Evolutionary conservation across 257 asterid genomes (phyloP), one percentile per base, ranked within the genome.

Genomic region (Buddleja alternifolia): DNA sequence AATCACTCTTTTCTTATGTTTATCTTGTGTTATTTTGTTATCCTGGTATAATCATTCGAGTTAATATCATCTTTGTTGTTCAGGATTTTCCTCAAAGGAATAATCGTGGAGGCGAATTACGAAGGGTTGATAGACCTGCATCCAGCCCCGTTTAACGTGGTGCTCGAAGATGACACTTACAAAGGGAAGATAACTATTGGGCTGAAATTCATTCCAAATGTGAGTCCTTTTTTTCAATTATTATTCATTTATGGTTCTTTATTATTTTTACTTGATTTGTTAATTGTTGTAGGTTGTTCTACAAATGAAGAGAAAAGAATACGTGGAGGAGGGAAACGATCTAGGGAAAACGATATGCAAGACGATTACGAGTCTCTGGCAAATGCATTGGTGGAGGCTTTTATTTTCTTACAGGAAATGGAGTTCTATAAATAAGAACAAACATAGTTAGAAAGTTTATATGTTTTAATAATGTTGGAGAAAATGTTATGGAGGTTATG

Each of bases 21-120:
- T 24, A 4, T 54, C 39, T 37, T 66, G 5, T 44, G 7, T 8
- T 1, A 4, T 8, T 11, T 14, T 3, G 16, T 8, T 23, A 3
- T 62, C 4, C 41, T 45, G 46, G 59, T 45, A 21, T 66, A 12
- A 55, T 36, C 10, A 12, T 25, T 4, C 37, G 39, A 36, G 8
- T 16, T 63, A 1, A 20, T 3, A 42, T 37, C 10, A 7, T 55
- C 7, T 32, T 47, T 47, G 24, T 8, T 48, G 16, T 74, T 52
- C 78, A 90, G 98, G 63, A 79, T 90, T 57, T 83, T 80, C 71
- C 82, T 92, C 14, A 79, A 84, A 82, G 95, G 95, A 45, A 70
- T 92, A 56, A 51, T 87, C 10, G 60, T 70, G 51, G 96, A 90
- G 82, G 91, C 88, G 41, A 78, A 75, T 36, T 74, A 71, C 70